Evolutionary conservation across 768 basidiomycete genomes (phyloP).

Genomic region (Plicaturopsis crispa): DNA sequence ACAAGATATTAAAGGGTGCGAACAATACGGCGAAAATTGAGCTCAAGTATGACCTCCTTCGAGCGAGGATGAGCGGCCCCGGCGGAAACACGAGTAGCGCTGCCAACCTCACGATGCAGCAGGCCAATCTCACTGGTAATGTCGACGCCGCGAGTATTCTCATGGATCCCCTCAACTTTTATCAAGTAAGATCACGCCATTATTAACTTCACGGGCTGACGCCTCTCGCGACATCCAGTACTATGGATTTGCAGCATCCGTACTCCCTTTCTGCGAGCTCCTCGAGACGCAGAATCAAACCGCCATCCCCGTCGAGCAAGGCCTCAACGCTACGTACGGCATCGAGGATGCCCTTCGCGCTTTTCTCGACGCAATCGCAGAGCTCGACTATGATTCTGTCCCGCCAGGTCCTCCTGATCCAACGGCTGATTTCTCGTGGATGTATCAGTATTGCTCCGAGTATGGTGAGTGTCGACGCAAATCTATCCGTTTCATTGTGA

Average conservation of each 20-base stretch:
- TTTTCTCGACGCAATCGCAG: conserved; percentile 33
- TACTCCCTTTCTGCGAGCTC: conserved; percentile 40
- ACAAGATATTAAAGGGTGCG: conserved; percentile 23
- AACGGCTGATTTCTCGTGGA: conserved; percentile 37
- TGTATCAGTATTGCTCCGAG: conserved; percentile 48
- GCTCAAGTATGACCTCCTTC: conserved; percentile 35
- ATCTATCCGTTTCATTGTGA: background rate
- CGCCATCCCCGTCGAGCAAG: conserved; percentile 25
- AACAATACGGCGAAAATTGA: conserved; percentile 25
- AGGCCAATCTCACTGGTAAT: conserved; percentile 28
- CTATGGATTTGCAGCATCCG: conserved; percentile 35
- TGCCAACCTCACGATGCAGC: conserved; percentile 22
- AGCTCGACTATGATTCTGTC: conserved; percentile 39
- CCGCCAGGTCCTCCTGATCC: conserved; percentile 33
- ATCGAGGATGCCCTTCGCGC: conserved; percentile 28
- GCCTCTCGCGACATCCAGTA: conserved; percentile 21
- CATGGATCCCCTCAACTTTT: conserved; percentile 42
- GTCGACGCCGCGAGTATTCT: conserved; percentile 33
- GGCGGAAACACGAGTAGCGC: conserved; percentile 32
- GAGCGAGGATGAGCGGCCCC: conserved; percentile 33
- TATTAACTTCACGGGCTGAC: background rate
- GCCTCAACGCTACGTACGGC: conserved; percentile 26
- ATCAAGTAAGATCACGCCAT: conserved; percentile 27
- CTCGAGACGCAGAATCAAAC: conserved; percentile 39
- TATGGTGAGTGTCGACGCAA: conserved; percentile 25